phyloP scores from a whole-genome alignment of 345 rosid genomes.

The Laguncularia racemosa region DNA sequence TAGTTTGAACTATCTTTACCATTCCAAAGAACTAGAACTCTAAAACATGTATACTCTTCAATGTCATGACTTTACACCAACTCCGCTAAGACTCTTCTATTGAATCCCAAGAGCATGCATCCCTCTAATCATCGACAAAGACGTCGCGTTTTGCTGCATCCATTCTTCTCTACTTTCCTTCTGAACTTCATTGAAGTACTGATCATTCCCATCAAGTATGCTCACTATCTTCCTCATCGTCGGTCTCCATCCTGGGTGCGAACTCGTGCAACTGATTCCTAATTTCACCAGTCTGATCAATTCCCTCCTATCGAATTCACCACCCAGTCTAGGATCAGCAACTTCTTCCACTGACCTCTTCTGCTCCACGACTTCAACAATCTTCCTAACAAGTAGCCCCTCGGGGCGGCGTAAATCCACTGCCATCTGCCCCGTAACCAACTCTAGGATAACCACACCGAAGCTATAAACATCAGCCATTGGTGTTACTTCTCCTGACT shows the following conservation, averaged over 20 bases:
- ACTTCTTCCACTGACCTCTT: constrained; percentile 40
- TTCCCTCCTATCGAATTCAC: constrained; percentile 38
- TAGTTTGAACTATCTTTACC: too few species aligned
- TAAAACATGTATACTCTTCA: too few species aligned
- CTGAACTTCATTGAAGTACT: constrained; percentile 24
- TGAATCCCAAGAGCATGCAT: constrained; percentile 88
- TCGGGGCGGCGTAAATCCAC: constrained; percentile 78
- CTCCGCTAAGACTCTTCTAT: constrained; percentile 11
- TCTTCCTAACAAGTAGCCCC: constrained; percentile 54
- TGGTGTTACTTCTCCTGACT: constrained; percentile 78
- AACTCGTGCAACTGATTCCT: constrained; percentile 78
- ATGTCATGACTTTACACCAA: too few species aligned
- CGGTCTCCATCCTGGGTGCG: constrained; percentile 66
- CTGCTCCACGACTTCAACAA: constrained; percentile 42
- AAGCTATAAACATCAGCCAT: constrained; percentile 86
- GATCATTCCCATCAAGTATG: constrained; percentile 79
- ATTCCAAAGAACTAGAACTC: too few species aligned
- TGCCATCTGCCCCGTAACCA: constrained; percentile 80
- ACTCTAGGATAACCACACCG: constrained; percentile 81
- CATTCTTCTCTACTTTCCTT: constrained; percentile 59
- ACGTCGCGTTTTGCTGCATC: constrained; percentile 45
- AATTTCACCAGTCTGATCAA: constrained; percentile 46
- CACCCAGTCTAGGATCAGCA: constrained; percentile 46
- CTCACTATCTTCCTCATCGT: constrained; percentile 74
- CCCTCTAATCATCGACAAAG: constrained; percentile 58